phyloP scores from a whole-genome alignment of 139 green algal species.

The Picochlorum sp. region DNA sequence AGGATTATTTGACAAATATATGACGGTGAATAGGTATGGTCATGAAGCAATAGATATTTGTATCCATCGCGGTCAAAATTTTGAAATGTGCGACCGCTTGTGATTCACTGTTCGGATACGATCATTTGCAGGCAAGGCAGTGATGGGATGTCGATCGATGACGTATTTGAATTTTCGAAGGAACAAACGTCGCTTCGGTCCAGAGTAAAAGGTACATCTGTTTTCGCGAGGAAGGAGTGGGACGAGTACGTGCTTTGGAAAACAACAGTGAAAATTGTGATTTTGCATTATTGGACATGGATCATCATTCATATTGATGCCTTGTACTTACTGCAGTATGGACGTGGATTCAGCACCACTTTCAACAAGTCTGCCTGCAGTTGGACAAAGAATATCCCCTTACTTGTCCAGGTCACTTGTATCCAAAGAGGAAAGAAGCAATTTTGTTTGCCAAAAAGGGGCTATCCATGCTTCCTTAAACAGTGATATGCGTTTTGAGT shows the following conservation, averaged over 20 bases:
- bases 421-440: neutral
- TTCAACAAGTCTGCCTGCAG: neutral
- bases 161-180: conserved; percentile 9
- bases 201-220: neutral
- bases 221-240: conserved; percentile 3
- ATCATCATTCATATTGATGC: no score
- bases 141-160: neutral
- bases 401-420: conserved; percentile 6
- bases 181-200: neutral
- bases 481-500: neutral
- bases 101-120: neutral
- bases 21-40: conserved; percentile 12
- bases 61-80: neutral
- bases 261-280: no score
- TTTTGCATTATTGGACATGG: no score
- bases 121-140: conserved; percentile 1
- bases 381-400: conserved; percentile 12
- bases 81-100: neutral
- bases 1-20: conserved; percentile 25
- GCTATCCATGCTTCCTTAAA: neutral
- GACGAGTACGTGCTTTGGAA: conserved; percentile 8
- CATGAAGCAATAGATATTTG: neutral
- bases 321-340: no score
- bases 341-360: neutral
- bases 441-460: neutral